phyloP scores from a whole-genome alignment of 1,284 basidiomycete species.

The Leccinum subrobustum region DNA sequence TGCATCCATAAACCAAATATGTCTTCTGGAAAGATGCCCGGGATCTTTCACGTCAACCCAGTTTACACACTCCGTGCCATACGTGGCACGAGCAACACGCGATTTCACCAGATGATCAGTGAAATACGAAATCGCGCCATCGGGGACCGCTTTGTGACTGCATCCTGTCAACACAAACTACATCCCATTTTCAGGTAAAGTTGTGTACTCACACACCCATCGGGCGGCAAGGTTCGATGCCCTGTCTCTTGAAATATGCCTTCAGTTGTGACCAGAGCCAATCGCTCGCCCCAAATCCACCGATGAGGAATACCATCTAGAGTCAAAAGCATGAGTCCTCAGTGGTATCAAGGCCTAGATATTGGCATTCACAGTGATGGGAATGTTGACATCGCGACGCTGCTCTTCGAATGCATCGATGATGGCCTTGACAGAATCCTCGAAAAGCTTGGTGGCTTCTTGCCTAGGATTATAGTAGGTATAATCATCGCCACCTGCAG shows the following conservation, averaged over 20 bases:
- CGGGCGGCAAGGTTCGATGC: slow-evolving; percentile 14
- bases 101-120: slow-evolving; percentile 18
- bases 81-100: slow-evolving; percentile 19
- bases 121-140: slow-evolving; percentile 17
- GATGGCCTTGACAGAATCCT: slow-evolving; percentile 37
- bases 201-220: slow-evolving; percentile 8
- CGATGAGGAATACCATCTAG: slow-evolving; percentile 38
- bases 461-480: slow-evolving; percentile 13
- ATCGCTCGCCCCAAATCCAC: slow-evolving; percentile 32
- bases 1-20: slow-evolving; percentile 2
- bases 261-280: slow-evolving; percentile 19
- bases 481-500: neutral
- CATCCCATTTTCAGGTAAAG: too few relatives aligned
- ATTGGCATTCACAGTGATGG: slow-evolving; percentile 22
- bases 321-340: neutral
- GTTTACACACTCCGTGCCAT: neutral
- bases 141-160: slow-evolving; percentile 21
- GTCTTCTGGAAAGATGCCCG: slow-evolving; percentile 9
- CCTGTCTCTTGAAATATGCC: slow-evolving; percentile 15
- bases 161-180: neutral
- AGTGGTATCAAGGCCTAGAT: neutral
- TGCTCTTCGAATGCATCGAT: slow-evolving; percentile 35
- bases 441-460: slow-evolving; percentile 37
- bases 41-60: slow-evolving; percentile 2
- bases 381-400: slow-evolving; percentile 15